phyloP scores from a whole-genome alignment of 805 yeast genomes.

The Candida endomychidarum region DNA sequence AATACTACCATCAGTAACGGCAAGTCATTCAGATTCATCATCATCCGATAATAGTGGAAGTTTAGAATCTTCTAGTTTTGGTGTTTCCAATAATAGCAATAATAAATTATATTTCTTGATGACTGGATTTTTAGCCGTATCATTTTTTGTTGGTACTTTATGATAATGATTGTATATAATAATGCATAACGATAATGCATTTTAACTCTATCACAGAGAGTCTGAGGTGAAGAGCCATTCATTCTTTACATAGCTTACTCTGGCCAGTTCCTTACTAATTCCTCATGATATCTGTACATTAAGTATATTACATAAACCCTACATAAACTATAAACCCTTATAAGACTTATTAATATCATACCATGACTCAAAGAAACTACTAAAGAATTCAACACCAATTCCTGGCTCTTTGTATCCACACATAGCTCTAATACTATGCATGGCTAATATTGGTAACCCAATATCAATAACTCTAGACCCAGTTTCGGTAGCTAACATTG shows the following conservation, averaged over 20 bases:
- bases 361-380: conserved; percentile 24
- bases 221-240: too few species aligned
- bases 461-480: conserved; percentile 42
- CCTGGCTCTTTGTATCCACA: conserved; percentile 41
- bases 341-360: conserved; percentile 6
- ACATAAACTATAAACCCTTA: conserved; percentile 6
- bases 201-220: too few species aligned
- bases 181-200: not conserved
- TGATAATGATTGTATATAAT: conserved; percentile 5
- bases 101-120: conserved; percentile 7
- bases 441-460: conserved; percentile 42
- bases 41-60: conserved; percentile 5
- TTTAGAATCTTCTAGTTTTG: conserved; percentile 3
- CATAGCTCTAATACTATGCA: conserved; percentile 42
- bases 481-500: conserved; percentile 33
- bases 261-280: too few species aligned
- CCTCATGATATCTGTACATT: too few species aligned
- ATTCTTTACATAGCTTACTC: too few species aligned
- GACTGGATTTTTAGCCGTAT: conserved; percentile 9
- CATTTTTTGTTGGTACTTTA: conserved; percentile 13
- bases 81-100: conserved; percentile 1
- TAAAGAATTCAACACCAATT: conserved; percentile 34
- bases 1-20: conserved; percentile 8
- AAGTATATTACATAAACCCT: too few species aligned
- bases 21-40: not conserved